These are phyloP conservation scores for Biancaea sappan DNA, from an alignment of 306 rosid species.

Conservation along the genomic window DNA sequence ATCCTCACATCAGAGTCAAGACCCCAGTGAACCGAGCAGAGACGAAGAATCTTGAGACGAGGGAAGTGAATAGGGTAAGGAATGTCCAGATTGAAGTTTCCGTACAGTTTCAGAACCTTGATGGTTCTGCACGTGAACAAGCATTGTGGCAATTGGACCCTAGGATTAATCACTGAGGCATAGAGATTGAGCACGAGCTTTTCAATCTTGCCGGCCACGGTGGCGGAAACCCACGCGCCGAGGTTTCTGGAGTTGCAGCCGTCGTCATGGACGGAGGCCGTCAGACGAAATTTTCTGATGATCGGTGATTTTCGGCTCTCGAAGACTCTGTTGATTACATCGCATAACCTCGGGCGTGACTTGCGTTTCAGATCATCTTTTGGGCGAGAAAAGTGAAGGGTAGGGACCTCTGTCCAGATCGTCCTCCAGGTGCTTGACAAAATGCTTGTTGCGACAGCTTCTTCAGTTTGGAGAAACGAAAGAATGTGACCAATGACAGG, in stretches of 20 bases:
- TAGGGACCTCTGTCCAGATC: neutral
- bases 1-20: neutral
- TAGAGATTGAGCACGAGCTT: neutral
- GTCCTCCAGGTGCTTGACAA: constrained; percentile 11
- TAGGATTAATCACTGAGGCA: no score
- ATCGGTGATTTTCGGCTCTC: neutral
- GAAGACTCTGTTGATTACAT: neutral
- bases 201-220: neutral
- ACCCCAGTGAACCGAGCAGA: neutral
- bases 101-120: neutral
- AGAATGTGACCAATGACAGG: neutral
- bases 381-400: neutral
- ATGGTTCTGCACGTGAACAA: constrained; percentile 12
- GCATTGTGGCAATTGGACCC: neutral
- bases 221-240: neutral
- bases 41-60: neutral
- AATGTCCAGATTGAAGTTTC: neutral
- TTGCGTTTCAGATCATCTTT: neutral
- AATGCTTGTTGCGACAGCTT: neutral
- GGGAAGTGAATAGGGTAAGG: neutral
- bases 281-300: neutral
- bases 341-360: neutral
- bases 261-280: no score
- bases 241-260: neutral
- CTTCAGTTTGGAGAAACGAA: neutral